These are phyloP conservation scores for Antarctomyces pellizariae DNA, from an alignment of 495 filamentous ascomycete species.

Conservation along the genomic window DNA sequence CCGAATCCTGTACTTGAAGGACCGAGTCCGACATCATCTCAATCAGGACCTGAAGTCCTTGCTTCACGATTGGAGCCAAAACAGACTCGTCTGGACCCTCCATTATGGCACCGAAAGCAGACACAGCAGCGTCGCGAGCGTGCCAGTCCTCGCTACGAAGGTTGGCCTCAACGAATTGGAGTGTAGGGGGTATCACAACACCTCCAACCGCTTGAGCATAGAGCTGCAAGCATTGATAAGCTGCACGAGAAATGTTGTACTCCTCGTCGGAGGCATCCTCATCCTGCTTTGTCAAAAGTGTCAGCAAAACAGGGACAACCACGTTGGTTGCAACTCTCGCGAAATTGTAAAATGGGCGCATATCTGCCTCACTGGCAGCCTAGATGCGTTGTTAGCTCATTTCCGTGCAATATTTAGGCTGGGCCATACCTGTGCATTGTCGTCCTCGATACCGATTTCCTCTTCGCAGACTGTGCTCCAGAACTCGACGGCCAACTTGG, in stretches of 20 bases:
- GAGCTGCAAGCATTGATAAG: conserved; percentile 89
- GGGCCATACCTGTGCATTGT: conserved; percentile 55
- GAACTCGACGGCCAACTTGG: conserved; percentile 95
- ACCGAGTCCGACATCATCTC: conserved; percentile 87
- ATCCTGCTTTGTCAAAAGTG: conserved; percentile 83
- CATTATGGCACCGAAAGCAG: conserved; percentile 98
- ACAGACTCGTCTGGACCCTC: conserved; percentile 82
- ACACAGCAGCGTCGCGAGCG: conserved; percentile 78
- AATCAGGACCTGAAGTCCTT: conserved; percentile 73
- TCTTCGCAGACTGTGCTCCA: conserved; percentile 99
- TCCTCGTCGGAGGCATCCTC: conserved; percentile 93
- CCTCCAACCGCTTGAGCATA: conserved; percentile 77
- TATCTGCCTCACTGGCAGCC: conserved; percentile 50
- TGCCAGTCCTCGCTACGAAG: conserved; percentile 83
- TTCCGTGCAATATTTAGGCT: neutral
- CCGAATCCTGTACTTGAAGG: conserved; percentile 86
- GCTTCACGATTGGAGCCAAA: conserved; percentile 79
- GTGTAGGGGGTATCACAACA: conserved; percentile 58
- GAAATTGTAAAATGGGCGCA: conserved; percentile 83
- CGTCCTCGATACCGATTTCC: conserved; percentile 90
- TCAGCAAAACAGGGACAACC: conserved; percentile 75
- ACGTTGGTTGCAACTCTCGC: conserved; percentile 70
- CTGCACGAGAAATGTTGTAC: conserved; percentile 85
- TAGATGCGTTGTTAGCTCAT: conserved; percentile 16
- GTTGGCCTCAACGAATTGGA: conserved; percentile 77